These are phyloP conservation scores for Collybia sordida DNA, from an alignment of 768 basidiomycete species.

Conservation along the genomic window DNA sequence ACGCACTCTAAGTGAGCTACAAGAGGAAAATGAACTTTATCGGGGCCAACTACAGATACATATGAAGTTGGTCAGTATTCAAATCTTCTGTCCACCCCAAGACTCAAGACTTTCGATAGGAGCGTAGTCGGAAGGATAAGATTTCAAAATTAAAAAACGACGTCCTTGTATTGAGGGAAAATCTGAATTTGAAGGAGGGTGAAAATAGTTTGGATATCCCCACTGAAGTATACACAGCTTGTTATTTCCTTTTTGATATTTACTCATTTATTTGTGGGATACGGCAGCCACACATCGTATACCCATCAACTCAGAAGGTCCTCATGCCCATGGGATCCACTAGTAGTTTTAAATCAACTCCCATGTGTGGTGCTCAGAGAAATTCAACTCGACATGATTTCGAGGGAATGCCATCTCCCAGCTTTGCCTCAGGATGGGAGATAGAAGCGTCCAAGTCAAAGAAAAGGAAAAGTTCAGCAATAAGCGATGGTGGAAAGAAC, in stretches of 20 bases:
- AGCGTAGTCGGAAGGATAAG: no score
- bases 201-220: no score
- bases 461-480: conserved; percentile 9
- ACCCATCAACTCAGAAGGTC: no score
- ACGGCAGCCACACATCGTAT: no score
- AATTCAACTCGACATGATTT: conserved; percentile 25
- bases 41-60: conserved; percentile 26
- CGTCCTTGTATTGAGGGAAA: not conserved
- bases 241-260: no score
- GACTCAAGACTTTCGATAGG: no score
- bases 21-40: conserved; percentile 27
- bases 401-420: conserved; percentile 37
- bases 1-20: conserved; percentile 20
- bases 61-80: no score
- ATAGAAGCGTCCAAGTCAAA: conserved; percentile 10
- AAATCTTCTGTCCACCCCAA: no score
- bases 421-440: conserved; percentile 38
- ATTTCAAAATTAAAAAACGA: no score
- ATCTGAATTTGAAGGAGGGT: no score
- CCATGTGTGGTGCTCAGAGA: not conserved
- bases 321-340: not conserved
- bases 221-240: no score
- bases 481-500: conserved; percentile 1
- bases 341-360: not conserved
- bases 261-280: no score